Base-by-base conservation (phyloP, 148 eudicot genomes). In the Rhododendron ovatum region DNA sequence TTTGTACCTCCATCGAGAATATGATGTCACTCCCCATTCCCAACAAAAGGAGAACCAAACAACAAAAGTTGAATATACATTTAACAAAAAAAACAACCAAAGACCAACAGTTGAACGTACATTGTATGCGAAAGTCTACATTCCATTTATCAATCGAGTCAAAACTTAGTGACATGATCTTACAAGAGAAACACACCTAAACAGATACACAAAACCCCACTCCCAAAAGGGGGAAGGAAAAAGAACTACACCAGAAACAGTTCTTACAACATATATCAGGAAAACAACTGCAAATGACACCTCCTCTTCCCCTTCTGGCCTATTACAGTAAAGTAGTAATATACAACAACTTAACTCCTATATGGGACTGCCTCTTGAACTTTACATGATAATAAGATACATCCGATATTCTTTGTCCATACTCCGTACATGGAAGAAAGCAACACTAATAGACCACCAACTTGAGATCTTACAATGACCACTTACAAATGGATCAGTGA, bases 331-430 rank as follows among this genome's bases (percentile, higher is more conserved):
- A 50, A 67, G 41, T 43, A 69, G 3, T 55, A 69, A 28, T 83
- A 51, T 67, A 17, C 22, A 43, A 45, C 78, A 26, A 28, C 78
- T 47, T 71, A 71, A 30, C 53, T 24, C 26, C 69, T 24, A 50
- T 35, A 84, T 4, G 33, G 39, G 41, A 71, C 65, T 33, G 35
- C 7, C 48, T 39, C 51, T 55, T 55, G 61, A 55, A 71, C 47
- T 86, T 59, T 81, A 71, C 57, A 86, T 63, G 47, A 51, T 51
- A 37, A 51, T 71, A 37, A 14, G 73, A 67, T 67, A 86, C 87
- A 69, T 81, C 51, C 61, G 37, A 86, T 2, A 20, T 28, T 51
- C 59, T 15, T 14, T 18, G 41, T 20, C 79, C 28, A 7, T 86
- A 33, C 65, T 20, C 79, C 28, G 35, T 86, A 47, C 65, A 67